Base-by-base conservation (phyloP, 768 basidiomycete species). In the Russula ochroleuca region DNA sequence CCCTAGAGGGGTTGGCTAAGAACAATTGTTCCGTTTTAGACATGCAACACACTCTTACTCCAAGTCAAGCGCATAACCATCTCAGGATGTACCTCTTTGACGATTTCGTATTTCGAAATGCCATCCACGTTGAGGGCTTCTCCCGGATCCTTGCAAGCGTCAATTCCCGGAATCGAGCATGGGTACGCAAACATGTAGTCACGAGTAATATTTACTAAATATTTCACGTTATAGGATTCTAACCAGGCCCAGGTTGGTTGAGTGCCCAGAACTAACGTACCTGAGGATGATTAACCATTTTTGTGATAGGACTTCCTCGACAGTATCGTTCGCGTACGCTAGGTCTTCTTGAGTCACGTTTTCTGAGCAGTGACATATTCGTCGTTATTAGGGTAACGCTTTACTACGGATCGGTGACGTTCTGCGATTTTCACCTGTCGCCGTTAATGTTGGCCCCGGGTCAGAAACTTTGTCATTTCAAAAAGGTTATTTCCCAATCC, bases 361-460 rank as follows among this genome's bases (percentile, higher is more conserved):
- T 13, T 40, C 31, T 11, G 1, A 21, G 21, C 0, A 19, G 3
- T 64, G 35, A 55, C 31, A 25, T 23, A 10, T 33, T 40, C 25
- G 25, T 63, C 17, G 37, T 35, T 51, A 45, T 31, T 23, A 73
- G 72, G 68, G 69, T 13, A 69, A 75, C 35, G 74, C 68, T 0
- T 62, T 76, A 25, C 19, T 69, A 4, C 68, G 74, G 3, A 67
- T 77, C 7, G 69, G 71, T n/a, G 73, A 75, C n/a, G 72, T 75
- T 51, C 51, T 77, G 31, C 52, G 66, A 6, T 74, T 63, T 40
- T n/a, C 54, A 3, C 57, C 68, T 0, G 72, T 75, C 13, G 53
- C 66, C 33, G 56, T 63, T 38, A 41, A 56, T 35, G 68, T 67
- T 2, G 73, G 68, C 10, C 31, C 49, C 5, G 43, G 45, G 1